These are phyloP conservation scores for Bisporella sp. DNA, from an alignment of 2,329 filamentous ascomycete species.

Conservation along the genomic window DNA sequence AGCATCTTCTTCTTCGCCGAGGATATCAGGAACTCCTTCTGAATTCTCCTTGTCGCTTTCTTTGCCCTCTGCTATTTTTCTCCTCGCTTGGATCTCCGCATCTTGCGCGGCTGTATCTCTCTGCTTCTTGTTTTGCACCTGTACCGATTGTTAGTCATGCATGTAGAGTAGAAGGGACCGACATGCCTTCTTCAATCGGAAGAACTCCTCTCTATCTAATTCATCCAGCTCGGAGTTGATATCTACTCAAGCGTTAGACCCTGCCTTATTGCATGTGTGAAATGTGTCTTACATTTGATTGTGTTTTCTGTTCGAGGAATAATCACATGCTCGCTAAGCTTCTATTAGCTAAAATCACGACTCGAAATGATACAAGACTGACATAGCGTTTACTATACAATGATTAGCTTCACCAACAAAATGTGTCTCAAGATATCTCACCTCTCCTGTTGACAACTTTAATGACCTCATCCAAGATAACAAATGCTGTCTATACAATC, in stretches of 20 bases:
- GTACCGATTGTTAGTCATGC: not conserved
- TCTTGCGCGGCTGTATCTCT: constrained; percentile 66
- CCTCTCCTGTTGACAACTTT: constrained; percentile 97
- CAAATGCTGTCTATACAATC: constrained; percentile 70
- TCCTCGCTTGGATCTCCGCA: constrained; percentile 69
- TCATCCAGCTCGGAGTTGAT: constrained; percentile 99
- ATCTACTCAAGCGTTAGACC: constrained; percentile 41
- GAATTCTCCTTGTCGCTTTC: constrained; percentile 37
- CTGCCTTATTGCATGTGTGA: not conserved
- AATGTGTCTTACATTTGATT: constrained; percentile 70
- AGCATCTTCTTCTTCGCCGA: constrained; percentile 70
- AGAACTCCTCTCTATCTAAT: constrained; percentile 96
- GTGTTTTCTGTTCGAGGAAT: constrained; percentile 98
- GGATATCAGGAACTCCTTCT: constrained; percentile 52
- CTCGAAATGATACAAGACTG: constrained; percentile 28
- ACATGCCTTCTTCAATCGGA: constrained; percentile 78
- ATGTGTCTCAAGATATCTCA: constrained; percentile 31
- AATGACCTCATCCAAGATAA: constrained; percentile 97
- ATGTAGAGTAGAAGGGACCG: not conserved
- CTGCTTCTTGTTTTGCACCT: constrained; percentile 76
- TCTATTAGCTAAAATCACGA: constrained; percentile 9
- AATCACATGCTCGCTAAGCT: constrained; percentile 74
- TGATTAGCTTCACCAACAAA: constrained; percentile 6
- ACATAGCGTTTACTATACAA: constrained; percentile 80
- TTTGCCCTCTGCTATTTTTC: constrained; percentile 50